A percentile compares a stretch with the other conserved stretches of the same genome.
Conservation (phyloP, 1,284 basidiomycete genomes). For the Ganoderma boninense region DNA sequence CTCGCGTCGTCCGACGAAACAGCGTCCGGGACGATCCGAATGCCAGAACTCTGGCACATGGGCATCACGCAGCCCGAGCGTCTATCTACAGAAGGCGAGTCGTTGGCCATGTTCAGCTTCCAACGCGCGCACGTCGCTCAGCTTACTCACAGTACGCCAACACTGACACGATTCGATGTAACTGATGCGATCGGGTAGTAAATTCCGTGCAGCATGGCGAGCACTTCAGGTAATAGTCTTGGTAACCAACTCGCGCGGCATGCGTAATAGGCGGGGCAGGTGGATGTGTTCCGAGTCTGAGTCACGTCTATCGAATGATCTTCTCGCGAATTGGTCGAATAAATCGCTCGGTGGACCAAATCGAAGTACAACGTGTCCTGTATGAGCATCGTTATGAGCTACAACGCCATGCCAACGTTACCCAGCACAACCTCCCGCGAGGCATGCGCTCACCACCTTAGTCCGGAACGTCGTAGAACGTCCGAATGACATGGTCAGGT, state of each 20-base stretch:
- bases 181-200: not conserved
- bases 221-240: not conserved
- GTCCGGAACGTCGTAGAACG: constrained; percentile 67
- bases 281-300: not conserved
- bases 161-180: not conserved
- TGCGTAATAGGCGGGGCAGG: not conserved
- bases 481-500: constrained; percentile 75
- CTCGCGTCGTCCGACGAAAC: not conserved
- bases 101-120: not conserved
- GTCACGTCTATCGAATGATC: not conserved
- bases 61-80: not conserved
- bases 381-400: not conserved
- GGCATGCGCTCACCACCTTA: constrained; percentile 16
- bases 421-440: not conserved
- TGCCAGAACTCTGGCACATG: not conserved
- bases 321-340: not conserved
- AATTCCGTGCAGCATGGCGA: not conserved
- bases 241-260: not conserved
- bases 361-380: not conserved
- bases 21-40: not conserved
- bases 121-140: not conserved
- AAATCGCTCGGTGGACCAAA: not conserved
- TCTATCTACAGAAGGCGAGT: not conserved
- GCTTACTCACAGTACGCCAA: constrained; percentile 1
- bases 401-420: not conserved